Evolutionary conservation across 192 early-diverging fungal species (phyloP), one percentile per base, ranked within the genome.

Genomic region (Umbelopsis isabellina): DNA sequence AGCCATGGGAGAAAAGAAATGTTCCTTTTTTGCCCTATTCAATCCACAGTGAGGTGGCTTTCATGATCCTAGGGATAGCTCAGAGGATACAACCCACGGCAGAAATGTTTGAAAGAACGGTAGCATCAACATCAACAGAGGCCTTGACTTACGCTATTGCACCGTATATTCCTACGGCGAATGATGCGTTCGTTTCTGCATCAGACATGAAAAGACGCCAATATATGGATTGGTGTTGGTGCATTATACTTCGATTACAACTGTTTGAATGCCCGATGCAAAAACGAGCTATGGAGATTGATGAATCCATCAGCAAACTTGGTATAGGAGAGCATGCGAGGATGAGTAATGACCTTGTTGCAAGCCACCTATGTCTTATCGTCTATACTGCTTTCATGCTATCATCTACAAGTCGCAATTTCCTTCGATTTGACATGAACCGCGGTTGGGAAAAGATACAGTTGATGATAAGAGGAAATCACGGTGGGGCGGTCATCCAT

Each of bases 171-270:
- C 55, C 55, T 21, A 61, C 49, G 18, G 15, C 67, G 10, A 61
- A 67, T 41, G 47, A 66, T 23, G 23, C 68, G 0, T 68, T 55
- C 4, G 8, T 66, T 44, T 44, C 49, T 3, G 44, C 46, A 16
- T 20, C 69, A 7, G 69, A 71, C 45, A 46, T 37, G 0, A 66
- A 65, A 3, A 74, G 69, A n/a, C 75, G 70, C 23, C 69, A 75
- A 6, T 80, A 75, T 47, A 73, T 84, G 73, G 75, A 79, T 16
- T 84, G 83, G 83, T 79, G 75, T 46, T 82, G 80, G 80, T 25
- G 22, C n/a, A 74, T 80, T 44, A 53, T 78, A 5, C 75, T 67
- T 3, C 66, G 73, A 30, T 61, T 84, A 1, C 45, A 73, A 18
- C 64, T 82, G 3, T 74, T 76, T 25, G 66, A 82, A 22, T 50